Base-by-base conservation (phyloP, 139 green algal genomes). In the Chlamydomonas sp. region DNA sequence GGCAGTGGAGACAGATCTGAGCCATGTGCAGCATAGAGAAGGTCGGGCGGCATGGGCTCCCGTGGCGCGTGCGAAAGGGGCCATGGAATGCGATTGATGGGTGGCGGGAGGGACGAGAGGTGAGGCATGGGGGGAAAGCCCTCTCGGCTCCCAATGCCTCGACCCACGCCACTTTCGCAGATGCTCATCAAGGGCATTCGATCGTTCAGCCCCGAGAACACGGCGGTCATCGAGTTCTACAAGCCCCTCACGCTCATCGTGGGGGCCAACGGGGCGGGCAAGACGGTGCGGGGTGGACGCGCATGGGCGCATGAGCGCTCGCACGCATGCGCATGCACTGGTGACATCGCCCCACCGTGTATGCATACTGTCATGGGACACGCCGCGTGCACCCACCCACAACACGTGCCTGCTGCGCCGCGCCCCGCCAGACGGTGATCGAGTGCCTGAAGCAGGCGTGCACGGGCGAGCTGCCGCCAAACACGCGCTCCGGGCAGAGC, bases 211-310 rank as follows among this genome's bases (percentile, higher is more conserved):
- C 94, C 94, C 0, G 85, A 97, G 49, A 96, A 96, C 57, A 38
- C 82, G 4, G 78, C 87, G 35, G 81, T 90, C 0, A 96, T 98
- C 3, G 82, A 90, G 69, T 99, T 99, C 65, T 95, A 89, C 76
- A 91, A 89, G 73, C 94, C 94, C 2, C 85, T 99, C 3, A 98
- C 94, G 0, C 79, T 99, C 16, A 98, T 99, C 39, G 94, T 99
- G 20, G 94, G 94, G 0, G 79, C 89, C 20, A 99, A 99, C 63
- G 94, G 94, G 1, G 92, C 92, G 0, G 94, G 94, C 20, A 99
- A 99, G 72, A 99, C 94, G 76, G 92, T 97, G 49, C 16, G 85
- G 35, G 5, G 1, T n/a, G n/a, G n/a, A n/a, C n/a, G n/a, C n/a
- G n/a, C n/a, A n/a, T n/a, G n/a, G n/a, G n/a, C n/a, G n/a, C n/a